These are phyloP conservation scores for Verticillium longisporum DNA, from an alignment of 2,329 filamentous ascomycete genomes.

Conservation along the genomic window DNA sequence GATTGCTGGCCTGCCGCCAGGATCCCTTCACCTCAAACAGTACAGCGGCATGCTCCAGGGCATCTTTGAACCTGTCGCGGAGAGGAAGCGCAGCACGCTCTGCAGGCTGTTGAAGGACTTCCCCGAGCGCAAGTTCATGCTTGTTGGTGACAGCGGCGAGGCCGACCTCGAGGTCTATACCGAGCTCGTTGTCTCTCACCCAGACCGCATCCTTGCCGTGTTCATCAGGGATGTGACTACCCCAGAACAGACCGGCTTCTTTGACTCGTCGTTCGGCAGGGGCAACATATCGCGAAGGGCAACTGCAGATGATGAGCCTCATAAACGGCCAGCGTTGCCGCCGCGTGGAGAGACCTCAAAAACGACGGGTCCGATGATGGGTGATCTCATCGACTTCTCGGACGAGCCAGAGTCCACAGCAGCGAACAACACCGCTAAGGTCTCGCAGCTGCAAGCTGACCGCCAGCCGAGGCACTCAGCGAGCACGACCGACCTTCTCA, in stretches of 20 bases:
- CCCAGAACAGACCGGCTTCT: conserved; percentile 64
- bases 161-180: conserved; percentile 97
- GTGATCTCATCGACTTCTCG: conserved; percentile 54
- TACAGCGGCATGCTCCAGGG: conserved; percentile 97
- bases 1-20: conserved; percentile 70
- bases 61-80: conserved; percentile 94
- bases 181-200: conserved; percentile 79
- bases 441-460: conserved; percentile 18
- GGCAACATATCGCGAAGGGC: conserved; percentile 2
- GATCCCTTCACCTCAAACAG: conserved; percentile 91
- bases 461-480: conserved; percentile 11
- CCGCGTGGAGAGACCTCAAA: conserved; percentile 18
- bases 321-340: conserved; percentile 23
- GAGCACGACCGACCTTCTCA: conserved; percentile 22
- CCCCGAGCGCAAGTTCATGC: conserved; percentile 77
- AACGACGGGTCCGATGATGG: conserved; percentile 37
- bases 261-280: conserved; percentile 52
- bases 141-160: conserved; percentile 94
- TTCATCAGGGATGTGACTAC: conserved; percentile 97
- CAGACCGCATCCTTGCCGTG: conserved; percentile 73
- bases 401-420: conserved; percentile 38
- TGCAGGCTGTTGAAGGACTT: conserved; percentile 86
- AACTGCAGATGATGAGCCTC: conserved; percentile 13
- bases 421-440: conserved; percentile 20
- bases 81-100: conserved; percentile 83